Evolutionary conservation across 1,284 basidiomycete genomes (phyloP).

Genomic region (Moesziomyces sp.): DNA sequence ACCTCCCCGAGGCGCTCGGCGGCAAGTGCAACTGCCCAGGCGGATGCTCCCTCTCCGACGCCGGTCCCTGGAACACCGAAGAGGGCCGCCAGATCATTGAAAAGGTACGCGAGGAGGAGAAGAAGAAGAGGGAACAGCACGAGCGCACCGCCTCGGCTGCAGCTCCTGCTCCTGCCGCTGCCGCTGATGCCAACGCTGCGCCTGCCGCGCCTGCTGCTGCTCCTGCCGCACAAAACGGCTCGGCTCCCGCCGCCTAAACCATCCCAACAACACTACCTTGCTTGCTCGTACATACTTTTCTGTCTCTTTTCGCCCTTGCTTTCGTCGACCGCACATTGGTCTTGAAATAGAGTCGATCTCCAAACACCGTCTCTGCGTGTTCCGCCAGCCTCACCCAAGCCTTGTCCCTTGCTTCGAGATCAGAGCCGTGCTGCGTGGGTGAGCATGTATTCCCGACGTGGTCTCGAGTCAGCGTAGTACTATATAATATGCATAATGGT

Average conservation of each 20-base stretch:
- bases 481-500: no score
- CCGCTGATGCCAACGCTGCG: slow-evolving; percentile 1
- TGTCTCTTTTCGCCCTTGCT: no score
- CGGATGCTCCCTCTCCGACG: slow-evolving; percentile 88
- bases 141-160: slow-evolving; percentile 20
- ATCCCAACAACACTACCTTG: not conserved
- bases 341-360: no score
- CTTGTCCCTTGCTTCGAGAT: not conserved
- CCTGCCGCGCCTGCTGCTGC: slow-evolving; percentile 13
- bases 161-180: slow-evolving; percentile 16
- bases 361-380: not conserved
- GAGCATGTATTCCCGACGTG: no score
- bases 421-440: slow-evolving; percentile 2
- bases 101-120: slow-evolving; percentile 52
- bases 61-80: slow-evolving; percentile 85
- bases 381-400: slow-evolving; percentile 1
- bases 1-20: slow-evolving; percentile 85
- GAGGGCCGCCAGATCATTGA: slow-evolving; percentile 63
- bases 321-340: no score
- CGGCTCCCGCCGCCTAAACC: slow-evolving; percentile 12
- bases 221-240: slow-evolving; percentile 16
- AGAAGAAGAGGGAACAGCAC: slow-evolving; percentile 37
- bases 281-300: no score
- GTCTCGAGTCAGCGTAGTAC: fast-evolving
- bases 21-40: slow-evolving; percentile 82